Base-by-base conservation (phyloP, 108 stramenopile species). In the Chaetoceros tenuissimus region DNA sequence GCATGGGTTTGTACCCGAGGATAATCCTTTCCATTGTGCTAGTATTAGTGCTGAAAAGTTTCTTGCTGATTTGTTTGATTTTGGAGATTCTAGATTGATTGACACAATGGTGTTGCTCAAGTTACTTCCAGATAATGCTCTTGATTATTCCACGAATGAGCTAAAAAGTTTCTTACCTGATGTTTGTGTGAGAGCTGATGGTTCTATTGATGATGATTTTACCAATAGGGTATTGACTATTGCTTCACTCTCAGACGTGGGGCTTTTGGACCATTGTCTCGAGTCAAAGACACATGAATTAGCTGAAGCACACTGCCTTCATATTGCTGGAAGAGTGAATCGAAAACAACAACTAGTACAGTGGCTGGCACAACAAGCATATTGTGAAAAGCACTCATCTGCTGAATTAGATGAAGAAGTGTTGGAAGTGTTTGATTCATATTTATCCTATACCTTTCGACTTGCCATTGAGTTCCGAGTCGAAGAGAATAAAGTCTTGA, bases 11-110 rank as follows among this genome's bases (percentile, higher is more conserved):
- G 84, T 92, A 0, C 81, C 89, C 3, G n/a, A 60, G 2, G 73
- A 81, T 31, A 95, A 95, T 70, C 94, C 94, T 2, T 69, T 88
- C 63, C 74, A 88, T 64, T 95, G 94, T 48, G 85, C 77, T 17
- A 45, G 62, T 19, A 50, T 91, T 30, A 31, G 47, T n/a, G 68
- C 64, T 2, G 16, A 26, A 1, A 3, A 34, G 22, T 56, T 73
- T 24, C 58, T n/a, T n/a, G n/a, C n/a, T n/a, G n/a, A n/a, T n/a
- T n/a, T n/a, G n/a, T n/a, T n/a, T n/a, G n/a, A n/a, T n/a, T n/a
- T n/a, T n/a, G n/a, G n/a, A n/a, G n/a, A n/a, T n/a, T n/a, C n/a
- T n/a, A n/a, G n/a, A n/a, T n/a, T n/a, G n/a, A n/a, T n/a, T n/a
- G n/a, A n/a, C n/a, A n/a, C n/a, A n/a, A n/a, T n/a, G n/a, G n/a